Evolutionary conservation across 805 yeast species (phyloP).

Genomic region (Metschnikowia similis): DNA sequence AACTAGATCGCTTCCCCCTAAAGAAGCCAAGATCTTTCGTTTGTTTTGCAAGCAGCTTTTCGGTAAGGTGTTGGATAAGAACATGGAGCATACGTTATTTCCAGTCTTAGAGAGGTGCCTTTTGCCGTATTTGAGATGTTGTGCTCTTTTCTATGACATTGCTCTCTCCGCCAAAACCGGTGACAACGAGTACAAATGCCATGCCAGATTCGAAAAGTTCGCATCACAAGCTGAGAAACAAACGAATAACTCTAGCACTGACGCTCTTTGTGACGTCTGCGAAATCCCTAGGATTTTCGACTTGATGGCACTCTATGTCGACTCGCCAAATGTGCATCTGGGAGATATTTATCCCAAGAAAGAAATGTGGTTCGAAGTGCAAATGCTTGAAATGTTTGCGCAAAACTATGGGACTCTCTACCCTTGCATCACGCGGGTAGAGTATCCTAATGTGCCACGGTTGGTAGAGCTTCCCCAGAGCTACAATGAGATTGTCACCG

Average conservation of each 20-base stretch:
- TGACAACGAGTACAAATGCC: constrained; percentile 20
- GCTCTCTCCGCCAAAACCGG: constrained; percentile 27
- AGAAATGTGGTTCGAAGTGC: constrained; percentile 4
- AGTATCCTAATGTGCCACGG: constrained; percentile 52
- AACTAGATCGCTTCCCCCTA: not conserved
- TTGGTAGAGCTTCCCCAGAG: constrained; percentile 50
- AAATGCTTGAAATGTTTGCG: not conserved
- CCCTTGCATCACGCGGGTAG: constrained; percentile 19
- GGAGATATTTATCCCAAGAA: not conserved
- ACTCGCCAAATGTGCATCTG: not conserved
- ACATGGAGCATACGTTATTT: constrained; percentile 4
- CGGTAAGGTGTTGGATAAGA: not conserved
- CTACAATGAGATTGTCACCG: constrained; percentile 25
- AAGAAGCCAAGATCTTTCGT: constrained; percentile 23
- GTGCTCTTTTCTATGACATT: constrained; percentile 30
- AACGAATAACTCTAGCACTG: constrained; percentile 17
- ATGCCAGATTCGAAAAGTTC: constrained; percentile 16
- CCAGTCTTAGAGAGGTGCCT: constrained; percentile 13
- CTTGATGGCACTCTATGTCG: not conserved
- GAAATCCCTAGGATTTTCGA: constrained; percentile 18
- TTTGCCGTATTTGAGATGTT: constrained; percentile 33
- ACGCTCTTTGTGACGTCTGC: constrained; percentile 23
- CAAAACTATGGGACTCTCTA: not conserved
- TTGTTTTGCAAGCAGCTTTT: constrained; percentile 1
- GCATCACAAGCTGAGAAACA: constrained; percentile 16